These are phyloP conservation scores for Fusarium globosum DNA, from an alignment of 2,329 filamentous ascomycete genomes.

Conservation along the genomic window DNA sequence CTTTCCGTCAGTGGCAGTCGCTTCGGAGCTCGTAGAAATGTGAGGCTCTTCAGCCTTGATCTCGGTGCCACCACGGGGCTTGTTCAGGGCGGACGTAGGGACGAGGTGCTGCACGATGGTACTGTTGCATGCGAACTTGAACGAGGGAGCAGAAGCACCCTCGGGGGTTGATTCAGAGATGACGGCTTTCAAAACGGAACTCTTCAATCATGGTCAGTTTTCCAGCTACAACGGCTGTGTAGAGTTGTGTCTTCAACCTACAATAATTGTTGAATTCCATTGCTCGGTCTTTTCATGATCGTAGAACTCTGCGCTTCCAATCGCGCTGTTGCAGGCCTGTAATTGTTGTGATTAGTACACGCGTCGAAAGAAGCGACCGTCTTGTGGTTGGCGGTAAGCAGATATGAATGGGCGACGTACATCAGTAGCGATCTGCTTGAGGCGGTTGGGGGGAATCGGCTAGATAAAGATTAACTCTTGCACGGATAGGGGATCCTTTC, in stretches of 20 bases:
- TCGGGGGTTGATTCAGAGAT: constrained; percentile 78
- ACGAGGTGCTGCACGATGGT: constrained; percentile 96
- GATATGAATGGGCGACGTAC: constrained; percentile 61
- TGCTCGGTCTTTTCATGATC: constrained; percentile 85
- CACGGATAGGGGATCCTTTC: background rate
- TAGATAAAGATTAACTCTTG: constrained; percentile 51
- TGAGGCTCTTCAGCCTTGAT: constrained; percentile 61
- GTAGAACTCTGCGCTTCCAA: constrained; percentile 81
- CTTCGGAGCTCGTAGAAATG: constrained; percentile 65
- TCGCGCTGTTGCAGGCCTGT: constrained; percentile 84
- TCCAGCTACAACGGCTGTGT: background rate
- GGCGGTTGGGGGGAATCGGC: constrained; percentile 80
- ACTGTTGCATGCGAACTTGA: constrained; percentile 97
- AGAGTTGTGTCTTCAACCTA: constrained; percentile 55
- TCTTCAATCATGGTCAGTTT: constrained; percentile 59
- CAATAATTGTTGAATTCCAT: constrained; percentile 96
- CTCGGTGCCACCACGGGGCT: constrained; percentile 64
- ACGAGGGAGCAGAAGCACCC: constrained; percentile 69
- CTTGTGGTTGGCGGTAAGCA: constrained; percentile 38
- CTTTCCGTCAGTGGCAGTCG: constrained; percentile 71
- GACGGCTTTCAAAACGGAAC: constrained; percentile 79
- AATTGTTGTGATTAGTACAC: constrained; percentile 21
- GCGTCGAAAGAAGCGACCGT: constrained; percentile 8
- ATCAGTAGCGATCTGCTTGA: constrained; percentile 88
- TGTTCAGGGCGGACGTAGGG: constrained; percentile 72